phyloP scores from a whole-genome alignment of 164 flowering plant species.

The Nelumbo lutea region DNA sequence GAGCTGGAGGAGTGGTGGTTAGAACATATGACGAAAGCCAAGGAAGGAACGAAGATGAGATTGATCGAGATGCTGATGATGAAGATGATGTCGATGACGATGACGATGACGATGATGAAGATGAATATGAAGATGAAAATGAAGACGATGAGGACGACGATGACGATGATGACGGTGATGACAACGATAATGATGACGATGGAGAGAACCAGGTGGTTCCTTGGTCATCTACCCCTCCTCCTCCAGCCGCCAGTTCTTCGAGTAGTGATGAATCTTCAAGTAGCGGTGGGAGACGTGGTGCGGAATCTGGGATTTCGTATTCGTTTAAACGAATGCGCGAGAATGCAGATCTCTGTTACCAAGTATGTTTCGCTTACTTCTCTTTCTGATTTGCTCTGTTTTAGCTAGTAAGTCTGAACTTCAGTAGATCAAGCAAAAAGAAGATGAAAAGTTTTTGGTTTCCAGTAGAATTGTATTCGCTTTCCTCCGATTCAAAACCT shows the following conservation, averaged over 20 bases:
- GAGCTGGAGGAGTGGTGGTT: not conserved
- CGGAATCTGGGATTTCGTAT: not conserved
- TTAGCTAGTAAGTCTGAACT: not conserved
- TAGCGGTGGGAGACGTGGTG: slow-evolving; percentile 5
- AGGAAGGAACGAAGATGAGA: slow-evolving; percentile 5
- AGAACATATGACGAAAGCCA: not conserved
- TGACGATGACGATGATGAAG: slow-evolving; percentile 15
- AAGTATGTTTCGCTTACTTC: slow-evolving; percentile 18
- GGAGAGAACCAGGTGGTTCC: slow-evolving; percentile 42
- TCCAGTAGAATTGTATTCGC: no score
- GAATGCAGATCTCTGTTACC: slow-evolving; percentile 24
- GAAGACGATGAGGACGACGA: slow-evolving; percentile 15
- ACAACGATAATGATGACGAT: slow-evolving; percentile 17
- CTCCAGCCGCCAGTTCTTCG: slow-evolving; percentile 23
- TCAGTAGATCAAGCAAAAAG: not conserved
- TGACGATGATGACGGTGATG: slow-evolving; percentile 4
- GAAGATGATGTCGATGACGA: slow-evolving; percentile 8
- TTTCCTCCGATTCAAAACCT: not conserved
- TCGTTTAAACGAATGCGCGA: slow-evolving; percentile 35
- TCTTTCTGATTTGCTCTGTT: not conserved
- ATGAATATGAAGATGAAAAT: slow-evolving; percentile 4
- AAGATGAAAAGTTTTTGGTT: no score
- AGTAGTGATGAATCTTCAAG: slow-evolving; percentile 21
- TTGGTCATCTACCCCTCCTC: slow-evolving; percentile 31
- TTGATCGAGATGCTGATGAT: not conserved